These are phyloP conservation scores for Simplicillium aogashimaense DNA, from an alignment of 2,329 filamentous ascomycete species.

Conservation along the genomic window DNA sequence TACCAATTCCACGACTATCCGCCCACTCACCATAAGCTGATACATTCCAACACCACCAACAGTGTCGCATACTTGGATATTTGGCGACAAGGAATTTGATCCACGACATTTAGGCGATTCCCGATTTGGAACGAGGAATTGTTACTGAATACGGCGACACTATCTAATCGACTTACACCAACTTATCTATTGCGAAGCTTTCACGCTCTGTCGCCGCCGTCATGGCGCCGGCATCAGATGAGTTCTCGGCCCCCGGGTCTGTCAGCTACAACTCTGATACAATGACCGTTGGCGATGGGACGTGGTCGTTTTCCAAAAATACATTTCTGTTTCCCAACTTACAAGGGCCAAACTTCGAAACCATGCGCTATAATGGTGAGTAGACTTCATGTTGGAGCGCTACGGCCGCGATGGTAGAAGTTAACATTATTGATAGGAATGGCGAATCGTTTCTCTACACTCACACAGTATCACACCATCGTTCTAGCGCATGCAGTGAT, in stretches of 20 bases:
- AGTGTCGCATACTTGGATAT: not conserved
- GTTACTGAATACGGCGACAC: not conserved
- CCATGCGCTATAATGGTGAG: conserved; percentile 76
- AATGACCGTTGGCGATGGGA: conserved; percentile 72
- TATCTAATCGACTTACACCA: not conserved
- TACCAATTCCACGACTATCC: too few species aligned
- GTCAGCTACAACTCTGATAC: conserved; percentile 64
- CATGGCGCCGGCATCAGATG: conserved; percentile 51
- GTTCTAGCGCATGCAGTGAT: conserved; percentile 64
- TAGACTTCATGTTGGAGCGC: not conserved
- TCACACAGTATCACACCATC: conserved; percentile 60
- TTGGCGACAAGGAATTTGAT: not conserved
- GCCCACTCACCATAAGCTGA: too few species aligned
- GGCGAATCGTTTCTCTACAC: conserved; percentile 66
- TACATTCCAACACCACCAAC: not conserved
- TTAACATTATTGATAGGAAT: conserved; percentile 48
- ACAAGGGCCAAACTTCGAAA: conserved; percentile 66
- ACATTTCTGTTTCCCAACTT: conserved; percentile 72
- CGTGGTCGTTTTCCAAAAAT: conserved; percentile 71
- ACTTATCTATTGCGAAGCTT: not conserved
- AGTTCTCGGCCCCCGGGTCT: conserved; percentile 59
- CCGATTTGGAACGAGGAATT: not conserved
- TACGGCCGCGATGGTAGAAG: too few species aligned
- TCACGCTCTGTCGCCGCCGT: conserved; percentile 29
- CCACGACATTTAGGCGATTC: not conserved